Percentiles rank a stretch among this genome's conserved stretches.
Evolutionary conservation across 2,329 filamentous ascomycete species (phyloP).

Genomic region (Conoideocrella luteorostrata): DNA sequence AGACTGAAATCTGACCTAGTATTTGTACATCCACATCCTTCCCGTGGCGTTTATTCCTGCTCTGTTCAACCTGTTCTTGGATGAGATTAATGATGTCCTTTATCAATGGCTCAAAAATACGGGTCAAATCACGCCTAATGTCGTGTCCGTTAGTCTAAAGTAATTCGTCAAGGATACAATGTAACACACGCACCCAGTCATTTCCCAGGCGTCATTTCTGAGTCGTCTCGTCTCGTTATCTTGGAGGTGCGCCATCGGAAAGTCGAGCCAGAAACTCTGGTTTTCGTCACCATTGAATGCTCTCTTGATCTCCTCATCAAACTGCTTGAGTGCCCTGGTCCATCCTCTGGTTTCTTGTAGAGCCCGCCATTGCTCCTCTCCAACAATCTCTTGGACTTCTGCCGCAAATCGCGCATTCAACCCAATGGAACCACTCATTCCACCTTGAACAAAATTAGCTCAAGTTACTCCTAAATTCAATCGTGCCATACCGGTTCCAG

Average conservation of each 20-base stretch:
- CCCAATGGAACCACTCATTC: constrained; percentile 18
- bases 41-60: neutral
- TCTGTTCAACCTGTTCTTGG: neutral
- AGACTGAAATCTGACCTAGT: neutral
- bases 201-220: constrained; percentile 11
- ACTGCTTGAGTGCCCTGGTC: constrained; percentile 10
- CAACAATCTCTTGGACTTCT: constrained; percentile 13
- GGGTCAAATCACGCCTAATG: constrained; percentile 1
- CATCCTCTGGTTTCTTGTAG: constrained; percentile 11
- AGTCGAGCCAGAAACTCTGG: constrained; percentile 14
- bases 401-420: constrained; percentile 16
- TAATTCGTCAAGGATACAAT: no score
- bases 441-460: constrained; percentile 6
- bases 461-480: no score
- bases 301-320: constrained; percentile 16
- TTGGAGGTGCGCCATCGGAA: constrained; percentile 13
- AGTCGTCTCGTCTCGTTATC: constrained; percentile 12
- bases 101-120: constrained; percentile 16
- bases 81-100: neutral
- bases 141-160: neutral
- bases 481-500: constrained; percentile 14
- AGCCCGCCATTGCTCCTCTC: constrained; percentile 9
- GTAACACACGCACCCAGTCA: no score
- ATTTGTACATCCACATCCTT: neutral
- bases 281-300: constrained; percentile 10